Evolutionary conservation across 768 basidiomycete genomes (phyloP), one percentile per base, ranked within the genome.

Genomic region (Scleroderma citrinum): DNA sequence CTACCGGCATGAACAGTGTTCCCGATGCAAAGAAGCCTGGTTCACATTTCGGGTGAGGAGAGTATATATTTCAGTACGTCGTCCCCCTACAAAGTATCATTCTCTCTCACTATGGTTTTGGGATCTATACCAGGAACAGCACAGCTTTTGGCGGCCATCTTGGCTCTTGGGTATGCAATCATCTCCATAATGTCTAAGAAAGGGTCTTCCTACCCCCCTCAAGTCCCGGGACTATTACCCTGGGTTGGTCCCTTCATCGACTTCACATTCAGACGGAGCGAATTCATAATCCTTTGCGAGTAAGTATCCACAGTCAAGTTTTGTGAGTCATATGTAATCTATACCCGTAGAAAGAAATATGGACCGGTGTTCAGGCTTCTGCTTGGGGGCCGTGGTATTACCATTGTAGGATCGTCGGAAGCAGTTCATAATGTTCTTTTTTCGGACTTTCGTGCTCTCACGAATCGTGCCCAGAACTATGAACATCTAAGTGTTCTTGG

Each of bases 281-380:
- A 12, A 0, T 61, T 61, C 43, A 49, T 61, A 10, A 45, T 41
- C 4, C 31, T 34, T 49, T 62, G 61, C 55, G 62, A 52, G 61
- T 62, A 48, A 0, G 43, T 14, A 35, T 17, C 7, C 14, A 20
- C 29, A 3, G n/a, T 17, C 16, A 38, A 14, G n/a, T 19, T 17
- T 10, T 19, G 10, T 19, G 10, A 16, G n/a, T n/a, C n/a, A n/a
- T n/a, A n/a, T n/a, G n/a, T n/a, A n/a, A n/a, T n/a, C 37, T 5
- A n/a, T 5, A 14, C 10, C 19, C 7, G 3, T 10, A 63, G 61
- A 29, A 14, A 53, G 5, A 31, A 17, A 34, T 57, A 29, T 5
- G 59, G 61, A 7, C 44, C 55, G 2, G 36, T 49, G 5, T 63
- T 54, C 35, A 44, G 46, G 7, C 40, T 63, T 7, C 54, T 49